Evolutionary conservation across 176 grass and related monocot genomes (phyloP).

Genomic region (Themeda triandra): DNA sequence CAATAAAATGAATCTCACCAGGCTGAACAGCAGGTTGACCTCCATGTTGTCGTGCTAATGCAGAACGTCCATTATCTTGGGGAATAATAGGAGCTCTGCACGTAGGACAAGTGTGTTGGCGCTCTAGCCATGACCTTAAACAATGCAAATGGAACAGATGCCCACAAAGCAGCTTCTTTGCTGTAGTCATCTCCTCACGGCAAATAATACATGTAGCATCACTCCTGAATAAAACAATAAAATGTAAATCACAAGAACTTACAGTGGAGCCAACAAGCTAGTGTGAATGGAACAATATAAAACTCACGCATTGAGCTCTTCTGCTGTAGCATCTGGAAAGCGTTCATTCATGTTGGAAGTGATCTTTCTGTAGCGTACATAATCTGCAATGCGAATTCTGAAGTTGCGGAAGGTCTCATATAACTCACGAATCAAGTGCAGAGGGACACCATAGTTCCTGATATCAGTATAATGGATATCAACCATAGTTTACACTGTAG

Average conservation of each 20-base stretch:
- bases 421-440: slow-evolving; percentile 91
- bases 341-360: slow-evolving; percentile 99
- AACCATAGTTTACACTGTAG: not conserved
- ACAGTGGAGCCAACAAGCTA: not conserved
- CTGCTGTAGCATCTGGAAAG: slow-evolving; percentile 78
- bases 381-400: slow-evolving; percentile 75
- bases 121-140: slow-evolving; percentile 90
- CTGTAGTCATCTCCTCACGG: slow-evolving; percentile 92
- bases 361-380: slow-evolving; percentile 88
- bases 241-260: not conserved
- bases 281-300: slow-evolving; percentile 6
- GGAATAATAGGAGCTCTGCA: slow-evolving; percentile 90
- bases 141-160: slow-evolving; percentile 98
- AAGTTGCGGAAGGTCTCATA: slow-evolving; percentile 98
- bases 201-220: slow-evolving; percentile 99
- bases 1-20: slow-evolving; percentile 49
- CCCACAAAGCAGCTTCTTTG: slow-evolving; percentile 88
- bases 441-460: slow-evolving; percentile 96
- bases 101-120: slow-evolving; percentile 93
- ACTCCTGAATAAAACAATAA: slow-evolving; percentile 44
- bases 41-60: slow-evolving; percentile 45
- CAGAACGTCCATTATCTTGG: slow-evolving; percentile 48
- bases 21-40: slow-evolving; percentile 58
- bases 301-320: slow-evolving; percentile 80
- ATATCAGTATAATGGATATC: slow-evolving; percentile 30